Evolutionary conservation across 2,329 filamentous ascomycete species (phyloP).

Genomic region (Colletotrichum aenigma): DNA sequence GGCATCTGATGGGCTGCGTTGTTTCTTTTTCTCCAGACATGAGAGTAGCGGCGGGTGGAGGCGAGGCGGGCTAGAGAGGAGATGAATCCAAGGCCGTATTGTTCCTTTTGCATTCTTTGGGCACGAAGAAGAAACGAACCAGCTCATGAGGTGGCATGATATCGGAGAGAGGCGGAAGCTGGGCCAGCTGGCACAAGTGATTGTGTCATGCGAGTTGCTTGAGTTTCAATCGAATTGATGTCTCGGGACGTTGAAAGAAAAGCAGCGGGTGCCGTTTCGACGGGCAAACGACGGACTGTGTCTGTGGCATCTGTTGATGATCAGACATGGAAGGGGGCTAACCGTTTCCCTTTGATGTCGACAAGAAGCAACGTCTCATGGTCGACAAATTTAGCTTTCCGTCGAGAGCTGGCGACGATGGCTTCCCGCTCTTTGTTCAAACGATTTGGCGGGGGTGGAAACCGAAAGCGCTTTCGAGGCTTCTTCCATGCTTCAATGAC

Average conservation of each 20-base stretch:
- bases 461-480: neutral
- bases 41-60: neutral
- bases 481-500: neutral
- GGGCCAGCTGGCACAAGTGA: neutral
- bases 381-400: neutral
- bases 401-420: neutral
- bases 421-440: neutral
- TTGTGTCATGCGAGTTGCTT: neutral
- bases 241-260: slow-evolving; percentile 4
- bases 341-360: neutral
- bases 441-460: neutral
- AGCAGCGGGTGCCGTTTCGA: neutral
- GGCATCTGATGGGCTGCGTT: neutral
- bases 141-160: neutral
- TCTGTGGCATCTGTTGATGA: neutral
- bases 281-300: neutral
- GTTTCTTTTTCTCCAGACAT: slow-evolving; percentile 1
- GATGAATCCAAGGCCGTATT: neutral
- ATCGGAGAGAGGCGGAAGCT: neutral
- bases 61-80: neutral
- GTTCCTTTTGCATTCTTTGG: neutral
- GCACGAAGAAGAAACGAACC: neutral
- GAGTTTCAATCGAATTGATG: neutral
- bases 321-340: neutral
- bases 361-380: neutral